Evolutionary conservation across 2,329 filamentous ascomycete genomes (phyloP).

Genomic region (Trichoderma simmonsii): DNA sequence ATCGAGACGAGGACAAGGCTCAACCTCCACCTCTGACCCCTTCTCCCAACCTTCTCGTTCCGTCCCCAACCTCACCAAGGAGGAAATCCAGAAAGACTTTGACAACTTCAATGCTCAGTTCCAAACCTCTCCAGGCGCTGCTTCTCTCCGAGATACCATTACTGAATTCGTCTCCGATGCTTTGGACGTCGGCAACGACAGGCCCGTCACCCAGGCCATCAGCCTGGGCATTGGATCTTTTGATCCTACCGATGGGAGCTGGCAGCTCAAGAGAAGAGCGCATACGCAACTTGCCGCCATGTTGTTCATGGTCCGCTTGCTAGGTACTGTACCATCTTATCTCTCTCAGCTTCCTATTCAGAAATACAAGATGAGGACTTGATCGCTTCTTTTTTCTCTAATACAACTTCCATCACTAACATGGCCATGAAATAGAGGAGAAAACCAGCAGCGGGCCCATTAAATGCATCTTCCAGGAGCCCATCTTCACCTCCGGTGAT

Average conservation of each 20-base stretch:
- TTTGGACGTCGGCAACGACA: neutral
- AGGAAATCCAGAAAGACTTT: neutral
- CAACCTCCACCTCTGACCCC: too few relatives aligned
- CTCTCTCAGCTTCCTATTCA: too few relatives aligned
- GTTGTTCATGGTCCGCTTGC: slow-evolving; percentile 41
- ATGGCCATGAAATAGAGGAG: neutral
- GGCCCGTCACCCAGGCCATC: slow-evolving; percentile 36
- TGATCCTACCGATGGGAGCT: slow-evolving; percentile 46
- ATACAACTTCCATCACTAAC: neutral
- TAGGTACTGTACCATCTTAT: slow-evolving; percentile 39
- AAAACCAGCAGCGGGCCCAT: slow-evolving; percentile 23
- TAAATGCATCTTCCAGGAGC: slow-evolving; percentile 52
- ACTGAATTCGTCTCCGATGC: too few relatives aligned
- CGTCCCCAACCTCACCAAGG: neutral
- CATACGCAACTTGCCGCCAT: slow-evolving; percentile 53
- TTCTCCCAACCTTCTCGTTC: neutral
- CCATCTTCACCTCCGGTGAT: slow-evolving; percentile 48
- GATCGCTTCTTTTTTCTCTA: neutral
- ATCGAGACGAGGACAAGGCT: too few relatives aligned
- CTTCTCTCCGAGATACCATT: neutral
- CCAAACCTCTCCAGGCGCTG: neutral
- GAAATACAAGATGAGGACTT: neutral
- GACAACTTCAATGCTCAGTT: neutral
- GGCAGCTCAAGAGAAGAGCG: slow-evolving; percentile 43
- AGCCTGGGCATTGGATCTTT: slow-evolving; percentile 57